Evolutionary conservation across 305 asterid species (phyloP).

Genomic region (Caryopteris hybrid): DNA sequence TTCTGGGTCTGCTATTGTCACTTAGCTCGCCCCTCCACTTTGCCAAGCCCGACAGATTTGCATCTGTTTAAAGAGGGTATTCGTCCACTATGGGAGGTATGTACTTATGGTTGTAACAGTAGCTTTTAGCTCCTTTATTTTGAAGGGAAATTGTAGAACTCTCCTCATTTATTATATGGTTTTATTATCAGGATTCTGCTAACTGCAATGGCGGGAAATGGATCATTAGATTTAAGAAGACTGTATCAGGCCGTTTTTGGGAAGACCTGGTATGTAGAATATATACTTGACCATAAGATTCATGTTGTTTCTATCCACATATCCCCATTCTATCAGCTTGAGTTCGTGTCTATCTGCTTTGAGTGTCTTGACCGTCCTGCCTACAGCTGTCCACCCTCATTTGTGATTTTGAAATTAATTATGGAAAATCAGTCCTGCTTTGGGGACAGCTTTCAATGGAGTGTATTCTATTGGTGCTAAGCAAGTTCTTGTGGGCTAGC

Average conservation of each 20-base stretch:
- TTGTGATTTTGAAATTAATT: not conserved
- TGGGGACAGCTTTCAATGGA: not conserved
- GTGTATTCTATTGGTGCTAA: not conserved
- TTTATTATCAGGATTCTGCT: conserved; percentile 68
- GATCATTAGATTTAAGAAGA: conserved; percentile 89
- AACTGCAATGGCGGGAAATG: conserved; percentile 95
- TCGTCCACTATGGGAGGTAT: conserved; percentile 97
- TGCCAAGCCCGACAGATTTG: conserved; percentile 91
- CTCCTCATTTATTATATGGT: not conserved
- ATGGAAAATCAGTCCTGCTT: not conserved
- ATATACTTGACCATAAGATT: not conserved
- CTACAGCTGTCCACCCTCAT: not conserved
- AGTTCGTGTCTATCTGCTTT: no score
- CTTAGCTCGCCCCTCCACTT: conserved; percentile 71
- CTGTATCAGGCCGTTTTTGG: conserved; percentile 92
- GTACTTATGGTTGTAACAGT: conserved; percentile 10
- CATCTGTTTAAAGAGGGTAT: conserved; percentile 94
- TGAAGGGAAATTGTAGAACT: not conserved
- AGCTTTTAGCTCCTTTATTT: not conserved
- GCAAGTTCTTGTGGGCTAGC: not conserved
- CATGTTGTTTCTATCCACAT: not conserved
- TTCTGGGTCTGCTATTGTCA: conserved; percentile 96
- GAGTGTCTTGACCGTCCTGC: not conserved
- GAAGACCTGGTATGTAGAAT: conserved; percentile 76
- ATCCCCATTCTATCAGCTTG: not conserved